Conservation (phyloP, 139 green algal species). For the Zygnema cylindricum region DNA sequence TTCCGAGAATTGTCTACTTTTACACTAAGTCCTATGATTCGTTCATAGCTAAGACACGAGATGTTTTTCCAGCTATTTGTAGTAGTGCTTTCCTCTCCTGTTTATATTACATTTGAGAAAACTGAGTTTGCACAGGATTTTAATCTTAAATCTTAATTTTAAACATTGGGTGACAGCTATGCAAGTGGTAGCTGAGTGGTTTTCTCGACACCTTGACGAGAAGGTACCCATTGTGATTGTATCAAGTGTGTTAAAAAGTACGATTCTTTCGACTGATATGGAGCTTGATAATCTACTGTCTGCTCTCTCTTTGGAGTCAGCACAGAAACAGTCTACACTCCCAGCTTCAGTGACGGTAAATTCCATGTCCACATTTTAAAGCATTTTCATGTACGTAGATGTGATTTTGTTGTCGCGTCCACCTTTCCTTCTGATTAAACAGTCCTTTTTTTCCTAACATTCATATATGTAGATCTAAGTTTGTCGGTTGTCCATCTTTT, state of each 20-base stretch:
- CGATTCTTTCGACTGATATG: neutral
- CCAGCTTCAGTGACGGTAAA: neutral
- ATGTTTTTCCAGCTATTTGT: neutral
- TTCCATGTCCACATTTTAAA: neutral
- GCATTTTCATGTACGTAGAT: neutral
- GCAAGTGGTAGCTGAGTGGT: slow-evolving; percentile 4
- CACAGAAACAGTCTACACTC: neutral
- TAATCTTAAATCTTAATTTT: neutral
- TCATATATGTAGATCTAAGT: too few relatives aligned
- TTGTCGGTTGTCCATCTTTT: too few relatives aligned
- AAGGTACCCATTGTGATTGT: neutral
- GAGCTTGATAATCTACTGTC: neutral
- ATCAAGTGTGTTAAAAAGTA: neutral
- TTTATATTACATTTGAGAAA: neutral
- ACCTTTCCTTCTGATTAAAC: too few relatives aligned
- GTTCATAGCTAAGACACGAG: neutral
- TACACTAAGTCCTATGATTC: neutral
- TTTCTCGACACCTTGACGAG: neutral
- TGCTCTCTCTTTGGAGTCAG: neutral
- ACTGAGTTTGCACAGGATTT: neutral
- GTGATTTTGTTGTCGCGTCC: too few relatives aligned
- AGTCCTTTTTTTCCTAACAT: too few relatives aligned
- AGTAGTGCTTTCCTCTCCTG: neutral
- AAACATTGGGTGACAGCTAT: neutral
- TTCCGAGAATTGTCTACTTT: neutral